phyloP scores from a whole-genome alignment of 441 rosid species.

The Iberis amara region DNA sequence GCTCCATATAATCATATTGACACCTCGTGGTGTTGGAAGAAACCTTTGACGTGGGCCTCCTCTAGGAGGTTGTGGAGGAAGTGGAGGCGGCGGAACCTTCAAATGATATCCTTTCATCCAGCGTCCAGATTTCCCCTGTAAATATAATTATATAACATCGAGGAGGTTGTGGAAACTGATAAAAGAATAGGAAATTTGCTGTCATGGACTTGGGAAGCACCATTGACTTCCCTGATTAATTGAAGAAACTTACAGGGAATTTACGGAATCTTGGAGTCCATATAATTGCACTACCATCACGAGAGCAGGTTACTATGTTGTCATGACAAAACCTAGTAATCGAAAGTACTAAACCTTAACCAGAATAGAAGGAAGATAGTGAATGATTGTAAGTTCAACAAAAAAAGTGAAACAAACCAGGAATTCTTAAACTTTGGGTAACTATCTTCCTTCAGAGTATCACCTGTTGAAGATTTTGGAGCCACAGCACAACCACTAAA shows the following conservation, averaged over 20 bases:
- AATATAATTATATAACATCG: slow-evolving; percentile 21
- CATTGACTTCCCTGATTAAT: slow-evolving; percentile 20
- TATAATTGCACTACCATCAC: slow-evolving; percentile 87
- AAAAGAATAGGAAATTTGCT: slow-evolving; percentile 24
- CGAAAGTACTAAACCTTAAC: slow-evolving; percentile 22
- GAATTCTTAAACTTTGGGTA: slow-evolving; percentile 67
- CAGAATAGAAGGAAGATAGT: slow-evolving; percentile 23
- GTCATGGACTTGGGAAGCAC: slow-evolving; percentile 26
- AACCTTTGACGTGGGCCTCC: slow-evolving; percentile 89
- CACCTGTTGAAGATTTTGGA: slow-evolving; percentile 54
- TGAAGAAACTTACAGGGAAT: slow-evolving; percentile 48
- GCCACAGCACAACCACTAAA: slow-evolving; percentile 73
- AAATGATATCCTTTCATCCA: slow-evolving; percentile 73
- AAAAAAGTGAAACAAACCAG: slow-evolving; percentile 45
- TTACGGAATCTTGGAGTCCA: slow-evolving; percentile 75
- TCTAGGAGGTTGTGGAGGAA: slow-evolving; percentile 83
- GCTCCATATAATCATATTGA: slow-evolving; percentile 88
- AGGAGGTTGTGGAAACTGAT: slow-evolving; percentile 18
- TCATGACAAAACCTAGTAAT: slow-evolving; percentile 66
- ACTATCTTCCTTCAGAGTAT: slow-evolving; percentile 56
- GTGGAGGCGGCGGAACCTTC: slow-evolving; percentile 84
- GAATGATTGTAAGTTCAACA: slow-evolving; percentile 11
- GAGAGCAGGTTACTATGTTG: slow-evolving; percentile 83
- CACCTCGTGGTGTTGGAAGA: slow-evolving; percentile 83
- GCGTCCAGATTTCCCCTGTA: slow-evolving; percentile 71